Conservation (phyloP, 2,329 filamentous ascomycete genomes). For the Cercospora berteroae region DNA sequence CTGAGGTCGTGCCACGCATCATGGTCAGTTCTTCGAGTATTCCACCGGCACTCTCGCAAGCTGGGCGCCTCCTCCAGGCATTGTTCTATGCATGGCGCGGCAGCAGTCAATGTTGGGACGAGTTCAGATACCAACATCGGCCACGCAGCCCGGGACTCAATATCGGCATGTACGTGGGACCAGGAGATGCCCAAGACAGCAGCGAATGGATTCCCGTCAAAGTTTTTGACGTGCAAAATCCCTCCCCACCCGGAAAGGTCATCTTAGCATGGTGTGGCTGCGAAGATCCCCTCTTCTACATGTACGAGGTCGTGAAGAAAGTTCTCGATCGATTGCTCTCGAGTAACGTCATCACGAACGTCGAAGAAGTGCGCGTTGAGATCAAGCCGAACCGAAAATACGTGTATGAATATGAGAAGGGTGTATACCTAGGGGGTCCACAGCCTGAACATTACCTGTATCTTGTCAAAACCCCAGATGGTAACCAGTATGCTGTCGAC, state of each 20-base stretch:
- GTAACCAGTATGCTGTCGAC: background rate
- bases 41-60: background rate
- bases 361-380: background rate
- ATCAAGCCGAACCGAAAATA: background rate
- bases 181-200: background rate
- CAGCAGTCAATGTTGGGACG: background rate
- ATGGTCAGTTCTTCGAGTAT: background rate
- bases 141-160: background rate
- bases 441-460: background rate
- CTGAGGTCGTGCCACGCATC: background rate
- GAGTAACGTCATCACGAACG: background rate
- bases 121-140: background rate
- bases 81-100: slow-evolving; percentile 1
- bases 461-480: background rate
- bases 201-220: background rate
- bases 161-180: background rate
- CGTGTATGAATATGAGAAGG: too few species aligned
- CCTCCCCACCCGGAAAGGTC: background rate
- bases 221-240: background rate
- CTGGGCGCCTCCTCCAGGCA: background rate
- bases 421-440: too few species aligned
- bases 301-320: background rate
- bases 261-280: background rate
- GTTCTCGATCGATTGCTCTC: background rate
- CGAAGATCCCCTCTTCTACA: background rate